Evolutionary conservation across 1,284 basidiomycete genomes (phyloP).

Genomic region (Pseudozyma thailandica): DNA sequence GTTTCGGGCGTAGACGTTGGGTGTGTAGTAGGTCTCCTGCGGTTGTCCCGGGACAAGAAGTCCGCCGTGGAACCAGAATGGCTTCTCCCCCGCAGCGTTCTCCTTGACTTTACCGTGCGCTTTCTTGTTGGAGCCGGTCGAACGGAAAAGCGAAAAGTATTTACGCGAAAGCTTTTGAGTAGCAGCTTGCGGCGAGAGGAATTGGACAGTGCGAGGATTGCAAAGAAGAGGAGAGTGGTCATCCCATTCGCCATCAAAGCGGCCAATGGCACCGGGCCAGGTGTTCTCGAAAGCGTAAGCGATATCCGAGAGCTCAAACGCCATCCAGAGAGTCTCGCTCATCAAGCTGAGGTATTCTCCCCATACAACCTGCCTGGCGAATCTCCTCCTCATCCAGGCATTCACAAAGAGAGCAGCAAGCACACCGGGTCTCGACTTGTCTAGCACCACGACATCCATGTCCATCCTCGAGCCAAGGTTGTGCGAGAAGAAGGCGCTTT

Average conservation of each 20-base stretch:
- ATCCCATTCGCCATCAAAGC: constrained; percentile 43
- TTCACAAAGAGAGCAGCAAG: constrained; percentile 42
- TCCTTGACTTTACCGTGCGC: constrained; percentile 7
- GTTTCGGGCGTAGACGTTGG: constrained; percentile 39
- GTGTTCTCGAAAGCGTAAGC: constrained; percentile 45
- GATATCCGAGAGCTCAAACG: constrained; percentile 35
- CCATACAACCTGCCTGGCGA: constrained; percentile 29
- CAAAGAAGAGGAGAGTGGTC: constrained; percentile 39
- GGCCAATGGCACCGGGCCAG: constrained; percentile 40
- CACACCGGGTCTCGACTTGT: constrained; percentile 39
- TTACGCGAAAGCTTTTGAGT: constrained; percentile 26
- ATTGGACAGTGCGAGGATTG: constrained; percentile 34
- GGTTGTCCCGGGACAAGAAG: constrained; percentile 12
- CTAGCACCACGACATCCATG: constrained; percentile 42
- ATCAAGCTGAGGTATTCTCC: constrained; percentile 27
- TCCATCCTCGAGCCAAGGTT: constrained; percentile 38
- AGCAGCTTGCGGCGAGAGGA: constrained; percentile 33
- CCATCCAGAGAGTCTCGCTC: constrained; percentile 42
- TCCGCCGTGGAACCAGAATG: constrained; percentile 46
- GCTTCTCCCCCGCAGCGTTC: constrained; percentile 27
- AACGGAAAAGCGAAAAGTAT: constrained; percentile 27
- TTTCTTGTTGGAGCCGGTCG: constrained; percentile 6
- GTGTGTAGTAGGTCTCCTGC: constrained; percentile 33
- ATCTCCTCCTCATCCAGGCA: constrained; percentile 31
- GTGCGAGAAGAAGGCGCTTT: constrained; percentile 35